A percentile compares a stretch with the other conserved stretches of the same genome.
Evolutionary conservation across 1,284 basidiomycete species (phyloP).

Genomic region (Puccinia coronata): DNA sequence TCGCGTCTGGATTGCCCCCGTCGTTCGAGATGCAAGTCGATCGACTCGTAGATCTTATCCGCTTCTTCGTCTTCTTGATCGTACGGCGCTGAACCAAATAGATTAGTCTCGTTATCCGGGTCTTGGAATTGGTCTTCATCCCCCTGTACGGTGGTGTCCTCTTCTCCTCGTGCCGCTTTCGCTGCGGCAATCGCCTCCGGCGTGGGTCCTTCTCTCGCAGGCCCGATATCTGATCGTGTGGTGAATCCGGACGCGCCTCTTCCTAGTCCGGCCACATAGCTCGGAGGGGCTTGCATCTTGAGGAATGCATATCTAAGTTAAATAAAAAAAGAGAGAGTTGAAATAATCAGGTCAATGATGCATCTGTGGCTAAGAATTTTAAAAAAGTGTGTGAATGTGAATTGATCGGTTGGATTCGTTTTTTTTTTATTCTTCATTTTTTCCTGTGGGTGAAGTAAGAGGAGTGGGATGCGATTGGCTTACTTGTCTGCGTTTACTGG

Average conservation of each 20-base stretch:
- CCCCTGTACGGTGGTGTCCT: slow-evolving; percentile 70
- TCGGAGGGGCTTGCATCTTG: slow-evolving; percentile 70
- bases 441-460: too few species aligned
- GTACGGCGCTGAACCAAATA: slow-evolving; percentile 93
- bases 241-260: slow-evolving; percentile 97
- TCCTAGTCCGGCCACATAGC: slow-evolving; percentile 93
- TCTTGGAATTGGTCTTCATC: slow-evolving; percentile 90
- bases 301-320: slow-evolving; percentile 48
- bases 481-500: slow-evolving; percentile 49
- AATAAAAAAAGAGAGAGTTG: not conserved
- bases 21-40: slow-evolving; percentile 87
- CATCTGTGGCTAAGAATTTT: not conserved
- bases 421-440: too few species aligned
- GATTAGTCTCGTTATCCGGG: slow-evolving; percentile 93
- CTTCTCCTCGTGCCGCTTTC: slow-evolving; percentile 70
- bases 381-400: too few species aligned
- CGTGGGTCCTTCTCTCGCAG: slow-evolving; percentile 87
- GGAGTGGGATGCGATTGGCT: not conserved
- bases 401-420: too few species aligned
- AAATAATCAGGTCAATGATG: slow-evolving; percentile 5
- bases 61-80: slow-evolving; percentile 98
- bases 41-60: slow-evolving; percentile 86
- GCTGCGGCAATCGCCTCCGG: slow-evolving; percentile 60
- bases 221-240: slow-evolving; percentile 97
- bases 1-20: slow-evolving; percentile 77